A percentile compares a stretch with the other conserved stretches of the same genome.
Conservation (phyloP, 257 asterid species). For the Cinchona pubescens region DNA sequence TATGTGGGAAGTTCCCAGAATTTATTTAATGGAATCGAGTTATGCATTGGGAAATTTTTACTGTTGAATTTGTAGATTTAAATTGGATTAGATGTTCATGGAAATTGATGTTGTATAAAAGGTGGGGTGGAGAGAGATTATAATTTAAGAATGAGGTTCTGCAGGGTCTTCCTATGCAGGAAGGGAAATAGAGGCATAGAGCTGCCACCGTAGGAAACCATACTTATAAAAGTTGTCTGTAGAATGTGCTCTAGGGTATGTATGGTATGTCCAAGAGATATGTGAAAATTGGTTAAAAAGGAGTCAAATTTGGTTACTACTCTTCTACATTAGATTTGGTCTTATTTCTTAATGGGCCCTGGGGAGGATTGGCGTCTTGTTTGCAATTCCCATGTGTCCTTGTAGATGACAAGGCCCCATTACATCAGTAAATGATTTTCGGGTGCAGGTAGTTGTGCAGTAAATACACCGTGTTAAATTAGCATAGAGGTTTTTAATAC, state of each 20-base stretch:
- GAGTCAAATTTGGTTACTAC: not conserved
- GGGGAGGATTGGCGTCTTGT: not conserved
- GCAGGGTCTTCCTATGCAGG: not conserved
- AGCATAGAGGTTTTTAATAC: not conserved
- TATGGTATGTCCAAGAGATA: not conserved
- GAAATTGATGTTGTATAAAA: not conserved
- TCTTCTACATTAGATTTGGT: not conserved
- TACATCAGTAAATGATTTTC: not conserved
- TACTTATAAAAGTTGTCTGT: not conserved
- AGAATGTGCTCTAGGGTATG: not conserved
- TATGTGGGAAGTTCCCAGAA: not conserved
- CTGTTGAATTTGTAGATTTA: not conserved
- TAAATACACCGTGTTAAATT: not conserved
- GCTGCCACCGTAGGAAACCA: not conserved
- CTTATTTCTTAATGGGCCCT: not conserved
- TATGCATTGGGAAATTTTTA: not conserved
- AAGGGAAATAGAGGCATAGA: not conserved
- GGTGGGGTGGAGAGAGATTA: not conserved
- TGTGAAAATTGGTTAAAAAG: not conserved
- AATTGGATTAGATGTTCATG: not conserved
- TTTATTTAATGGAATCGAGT: not conserved
- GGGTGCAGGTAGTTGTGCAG: not conserved
- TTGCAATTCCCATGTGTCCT: not conserved
- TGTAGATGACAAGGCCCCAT: not conserved
- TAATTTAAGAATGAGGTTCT: not conserved